Evolutionary conservation across 1,284 basidiomycete genomes (phyloP).

Genomic region (Ganoderma lucidum): DNA sequence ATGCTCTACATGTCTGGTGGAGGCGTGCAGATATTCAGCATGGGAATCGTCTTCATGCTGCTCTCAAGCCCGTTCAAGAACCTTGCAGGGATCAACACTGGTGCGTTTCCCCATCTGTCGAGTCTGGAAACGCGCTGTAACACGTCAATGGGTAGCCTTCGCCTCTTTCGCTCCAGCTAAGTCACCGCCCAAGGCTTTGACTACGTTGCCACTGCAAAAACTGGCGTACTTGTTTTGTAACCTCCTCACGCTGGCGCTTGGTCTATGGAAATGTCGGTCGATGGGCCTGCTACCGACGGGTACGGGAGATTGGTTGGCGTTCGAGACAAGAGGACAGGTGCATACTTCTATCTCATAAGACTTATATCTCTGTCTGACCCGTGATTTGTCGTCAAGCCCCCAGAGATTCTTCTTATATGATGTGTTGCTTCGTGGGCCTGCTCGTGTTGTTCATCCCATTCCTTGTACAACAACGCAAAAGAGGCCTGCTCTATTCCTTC

Average conservation of each 20-base stretch:
- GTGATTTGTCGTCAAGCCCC: constrained; percentile 18
- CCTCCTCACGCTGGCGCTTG: constrained; percentile 77
- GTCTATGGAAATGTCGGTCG: constrained; percentile 89
- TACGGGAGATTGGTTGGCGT: constrained; percentile 91
- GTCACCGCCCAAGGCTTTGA: constrained; percentile 56
- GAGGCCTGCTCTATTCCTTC: constrained; percentile 3
- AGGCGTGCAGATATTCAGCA: constrained; percentile 92
- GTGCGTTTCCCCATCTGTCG: constrained; percentile 50
- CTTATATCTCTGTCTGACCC: not conserved
- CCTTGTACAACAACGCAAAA: constrained; percentile 7
- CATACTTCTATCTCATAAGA: constrained; percentile 37
- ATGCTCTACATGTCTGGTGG: constrained; percentile 97
- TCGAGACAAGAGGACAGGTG: constrained; percentile 81
- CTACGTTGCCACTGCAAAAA: constrained; percentile 71
- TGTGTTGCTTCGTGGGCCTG: not conserved
- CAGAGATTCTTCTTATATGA: constrained; percentile 33
- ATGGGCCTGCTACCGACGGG: constrained; percentile 92
- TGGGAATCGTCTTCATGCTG: constrained; percentile 93
- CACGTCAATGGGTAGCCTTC: constrained; percentile 56
- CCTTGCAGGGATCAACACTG: constrained; percentile 75
- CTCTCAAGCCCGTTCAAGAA: constrained; percentile 85
- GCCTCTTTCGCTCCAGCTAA: constrained; percentile 68
- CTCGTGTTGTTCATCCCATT: not conserved
- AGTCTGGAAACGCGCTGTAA: not conserved
- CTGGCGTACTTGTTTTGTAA: constrained; percentile 75